These are phyloP conservation scores for Xylogone sp. DNA, from an alignment of 2,329 filamentous ascomycete genomes.

Conservation along the genomic window DNA sequence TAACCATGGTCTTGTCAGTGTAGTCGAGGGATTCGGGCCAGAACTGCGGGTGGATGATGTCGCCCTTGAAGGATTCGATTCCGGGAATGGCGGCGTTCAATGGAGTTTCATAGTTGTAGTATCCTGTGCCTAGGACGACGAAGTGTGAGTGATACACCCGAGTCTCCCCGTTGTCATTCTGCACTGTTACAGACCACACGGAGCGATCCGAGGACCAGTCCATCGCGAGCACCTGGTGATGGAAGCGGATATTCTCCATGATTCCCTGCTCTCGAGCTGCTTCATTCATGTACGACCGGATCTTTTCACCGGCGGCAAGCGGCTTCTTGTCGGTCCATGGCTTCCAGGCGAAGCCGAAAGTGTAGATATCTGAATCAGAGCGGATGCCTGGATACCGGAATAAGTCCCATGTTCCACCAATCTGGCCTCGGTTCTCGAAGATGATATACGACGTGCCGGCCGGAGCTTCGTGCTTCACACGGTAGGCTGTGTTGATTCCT, in stretches of 20 bases:
- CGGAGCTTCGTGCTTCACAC: constrained; percentile 57
- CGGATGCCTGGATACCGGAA: constrained; percentile 73
- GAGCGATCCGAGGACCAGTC: constrained; percentile 53
- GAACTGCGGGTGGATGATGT: constrained; percentile 67
- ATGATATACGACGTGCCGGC: constrained; percentile 53
- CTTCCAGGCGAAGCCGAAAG: constrained; percentile 65
- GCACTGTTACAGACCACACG: constrained; percentile 47
- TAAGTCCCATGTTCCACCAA: constrained; percentile 77
- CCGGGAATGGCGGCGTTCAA: constrained; percentile 53
- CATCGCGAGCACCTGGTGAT: constrained; percentile 43
- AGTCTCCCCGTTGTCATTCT: constrained; percentile 25
- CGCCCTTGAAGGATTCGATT: constrained; percentile 54
- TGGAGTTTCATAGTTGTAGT: constrained; percentile 59
- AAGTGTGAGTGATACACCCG: constrained; percentile 38
- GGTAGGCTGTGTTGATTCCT: constrained; percentile 72
- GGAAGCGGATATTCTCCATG: constrained; percentile 49
- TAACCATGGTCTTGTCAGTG: constrained; percentile 42
- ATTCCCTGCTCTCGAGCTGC: constrained; percentile 50
- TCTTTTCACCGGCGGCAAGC: constrained; percentile 48
- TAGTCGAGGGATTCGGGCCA: constrained; percentile 68
- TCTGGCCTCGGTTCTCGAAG: constrained; percentile 59
- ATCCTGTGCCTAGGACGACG: constrained; percentile 58
- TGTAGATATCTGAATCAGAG: constrained; percentile 58
- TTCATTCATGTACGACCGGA: constrained; percentile 50
- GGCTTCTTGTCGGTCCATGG: constrained; percentile 56